A percentile compares a stretch with the other conserved stretches of the same genome.
phyloP scores from a whole-genome alignment of 78 protist species.

The Dictyostelium purpureum region DNA sequence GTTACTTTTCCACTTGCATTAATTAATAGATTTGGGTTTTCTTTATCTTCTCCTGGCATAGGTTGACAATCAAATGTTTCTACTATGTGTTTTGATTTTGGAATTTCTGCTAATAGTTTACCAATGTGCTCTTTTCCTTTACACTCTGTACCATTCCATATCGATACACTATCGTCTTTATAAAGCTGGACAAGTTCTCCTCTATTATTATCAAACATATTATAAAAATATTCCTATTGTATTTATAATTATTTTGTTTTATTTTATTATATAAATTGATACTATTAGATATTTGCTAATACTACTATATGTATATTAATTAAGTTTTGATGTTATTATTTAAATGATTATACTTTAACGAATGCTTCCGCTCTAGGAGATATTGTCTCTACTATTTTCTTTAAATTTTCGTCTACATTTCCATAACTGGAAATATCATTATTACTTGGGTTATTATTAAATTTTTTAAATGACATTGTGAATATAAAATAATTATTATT shows the following conservation, averaged over 20 bases:
- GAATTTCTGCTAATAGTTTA: conserved; percentile 21
- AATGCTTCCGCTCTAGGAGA: conserved; percentile 13
- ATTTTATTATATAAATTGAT: background rate
- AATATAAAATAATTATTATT: background rate
- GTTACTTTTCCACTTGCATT: conserved; percentile 34
- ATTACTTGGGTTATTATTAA: background rate
- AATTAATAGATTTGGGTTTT: conserved; percentile 39
- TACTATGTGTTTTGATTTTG: conserved; percentile 17
- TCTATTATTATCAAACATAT: background rate
- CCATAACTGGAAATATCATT: background rate
- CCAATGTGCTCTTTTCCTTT: conserved; percentile 32
- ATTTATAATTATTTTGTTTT: background rate
- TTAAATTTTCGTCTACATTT: conserved; percentile 1
- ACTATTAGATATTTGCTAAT: background rate
- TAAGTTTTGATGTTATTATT: background rate
- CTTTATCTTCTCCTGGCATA: conserved; percentile 15
- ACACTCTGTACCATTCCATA: conserved; percentile 78
- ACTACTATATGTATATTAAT: background rate
- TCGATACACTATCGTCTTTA: conserved; percentile 34
- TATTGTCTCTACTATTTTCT: conserved; percentile 1
- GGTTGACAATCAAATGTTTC: conserved; percentile 57
- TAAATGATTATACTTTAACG: conserved; percentile 5
- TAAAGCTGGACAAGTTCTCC: conserved; percentile 20
- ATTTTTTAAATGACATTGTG: background rate
- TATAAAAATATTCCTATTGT: conserved; percentile 20